phyloP scores from a whole-genome alignment of 805 yeast species.

The Candida nitratophila region DNA sequence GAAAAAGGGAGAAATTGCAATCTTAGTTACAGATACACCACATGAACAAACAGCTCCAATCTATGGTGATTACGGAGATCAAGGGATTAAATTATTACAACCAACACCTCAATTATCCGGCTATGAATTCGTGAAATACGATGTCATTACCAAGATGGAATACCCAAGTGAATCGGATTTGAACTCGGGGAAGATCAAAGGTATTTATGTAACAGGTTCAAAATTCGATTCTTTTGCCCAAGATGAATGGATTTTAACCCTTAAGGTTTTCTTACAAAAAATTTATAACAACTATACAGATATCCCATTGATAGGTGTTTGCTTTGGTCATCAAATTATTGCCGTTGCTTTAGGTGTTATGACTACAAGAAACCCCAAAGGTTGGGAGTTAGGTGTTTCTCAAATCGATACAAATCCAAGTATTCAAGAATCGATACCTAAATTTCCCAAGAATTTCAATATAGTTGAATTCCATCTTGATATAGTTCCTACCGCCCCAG shows the following conservation, averaged over 20 bases:
- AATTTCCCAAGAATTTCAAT: constrained; percentile 18
- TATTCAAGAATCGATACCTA: constrained; percentile 7
- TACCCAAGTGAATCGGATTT: constrained; percentile 19
- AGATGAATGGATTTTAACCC: constrained; percentile 33
- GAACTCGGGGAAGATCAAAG: constrained; percentile 24
- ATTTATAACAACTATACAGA: constrained; percentile 9
- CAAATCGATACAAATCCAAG: constrained; percentile 37
- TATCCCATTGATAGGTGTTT: constrained; percentile 60
- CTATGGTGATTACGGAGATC: constrained; percentile 52
- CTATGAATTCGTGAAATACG: constrained; percentile 27
- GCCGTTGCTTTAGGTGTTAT: constrained; percentile 57
- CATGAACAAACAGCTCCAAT: constrained; percentile 17
- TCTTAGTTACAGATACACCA: constrained; percentile 34
- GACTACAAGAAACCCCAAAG: constrained; percentile 50
- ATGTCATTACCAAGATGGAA: constrained; percentile 23
- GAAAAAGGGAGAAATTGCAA: constrained; percentile 26
- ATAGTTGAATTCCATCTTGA: constrained; percentile 57
- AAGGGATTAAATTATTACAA: constrained; percentile 28
- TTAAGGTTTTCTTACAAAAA: constrained; percentile 28
- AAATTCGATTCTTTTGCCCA: constrained; percentile 37
- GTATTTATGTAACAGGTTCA: constrained; percentile 49
- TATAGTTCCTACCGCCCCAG: constrained; percentile 32
- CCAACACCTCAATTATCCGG: constrained; percentile 9
- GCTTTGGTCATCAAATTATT: constrained; percentile 85
- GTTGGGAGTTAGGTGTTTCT: constrained; percentile 69